phyloP scores from a whole-genome alignment of 345 rosid species.

The Brassica cretica region DNA sequence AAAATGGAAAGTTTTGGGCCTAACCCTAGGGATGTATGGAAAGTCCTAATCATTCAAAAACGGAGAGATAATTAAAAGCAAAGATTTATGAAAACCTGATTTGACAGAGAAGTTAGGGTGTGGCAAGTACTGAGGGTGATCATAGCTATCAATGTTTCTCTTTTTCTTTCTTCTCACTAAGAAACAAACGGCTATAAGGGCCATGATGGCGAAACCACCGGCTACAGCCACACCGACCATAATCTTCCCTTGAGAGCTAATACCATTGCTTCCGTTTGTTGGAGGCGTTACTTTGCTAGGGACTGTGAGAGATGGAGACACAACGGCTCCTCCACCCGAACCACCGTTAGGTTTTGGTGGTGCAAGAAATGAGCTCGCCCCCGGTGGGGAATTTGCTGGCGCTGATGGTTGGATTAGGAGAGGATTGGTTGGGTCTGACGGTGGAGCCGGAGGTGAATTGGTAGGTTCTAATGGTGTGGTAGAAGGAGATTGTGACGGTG shows the following conservation, averaged over 20 bases:
- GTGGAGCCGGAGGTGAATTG: conserved; percentile 31
- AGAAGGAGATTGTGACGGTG: conserved; percentile 29
- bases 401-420: conserved; percentile 32
- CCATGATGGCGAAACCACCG: conserved; percentile 51
- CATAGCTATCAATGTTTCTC: conserved; percentile 35
- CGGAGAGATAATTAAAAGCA: neutral
- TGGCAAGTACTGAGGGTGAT: conserved; percentile 46
- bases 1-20: neutral
- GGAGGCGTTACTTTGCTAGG: conserved; percentile 20
- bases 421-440: conserved; percentile 37
- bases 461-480: conserved; percentile 25
- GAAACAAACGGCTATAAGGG: conserved; percentile 48
- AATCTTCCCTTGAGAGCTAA: conserved; percentile 12
- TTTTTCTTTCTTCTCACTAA: conserved; percentile 47
- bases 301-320: conserved; percentile 23
- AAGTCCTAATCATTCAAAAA: neutral
- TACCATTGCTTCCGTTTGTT: conserved; percentile 5
- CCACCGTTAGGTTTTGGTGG: conserved; percentile 15
- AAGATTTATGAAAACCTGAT: conserved; percentile 49
- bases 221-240: conserved; percentile 48
- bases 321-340: conserved; percentile 23
- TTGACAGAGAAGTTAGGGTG: conserved; percentile 48
- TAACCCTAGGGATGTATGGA: neutral
- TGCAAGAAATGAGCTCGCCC: neutral
- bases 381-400: conserved; percentile 30